Conservation (phyloP, 2,329 filamentous ascomycete species). For the Epichloe elymi region DNA sequence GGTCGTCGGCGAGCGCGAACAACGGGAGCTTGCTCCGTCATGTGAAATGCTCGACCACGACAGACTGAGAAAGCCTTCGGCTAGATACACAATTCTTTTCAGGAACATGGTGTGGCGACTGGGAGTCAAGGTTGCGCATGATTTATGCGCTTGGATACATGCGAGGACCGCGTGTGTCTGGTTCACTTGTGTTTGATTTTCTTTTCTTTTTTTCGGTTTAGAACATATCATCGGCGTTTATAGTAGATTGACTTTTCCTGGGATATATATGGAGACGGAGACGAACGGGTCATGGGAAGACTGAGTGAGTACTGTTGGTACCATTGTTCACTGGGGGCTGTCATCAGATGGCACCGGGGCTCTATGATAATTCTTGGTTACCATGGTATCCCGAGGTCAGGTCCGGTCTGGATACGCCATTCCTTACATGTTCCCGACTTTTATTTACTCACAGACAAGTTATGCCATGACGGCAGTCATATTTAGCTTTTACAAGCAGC, state of each 20-base stretch:
- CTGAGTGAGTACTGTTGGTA: too few species aligned
- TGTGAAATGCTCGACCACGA: conserved; percentile 32
- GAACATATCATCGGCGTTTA: not conserved
- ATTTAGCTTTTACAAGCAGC: not conserved
- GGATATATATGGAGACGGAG: not conserved
- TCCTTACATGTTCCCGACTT: too few species aligned
- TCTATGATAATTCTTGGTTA: too few species aligned
- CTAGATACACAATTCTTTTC: not conserved
- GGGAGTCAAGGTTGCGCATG: not conserved
- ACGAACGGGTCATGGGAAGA: not conserved
- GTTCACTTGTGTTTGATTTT: not conserved
- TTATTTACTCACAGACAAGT: not conserved
- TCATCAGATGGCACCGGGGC: too few species aligned
- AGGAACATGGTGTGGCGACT: not conserved
- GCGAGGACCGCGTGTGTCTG: not conserved
- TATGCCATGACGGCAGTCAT: not conserved
- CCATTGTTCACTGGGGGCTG: too few species aligned
- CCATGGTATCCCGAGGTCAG: too few species aligned
- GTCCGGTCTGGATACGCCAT: too few species aligned
- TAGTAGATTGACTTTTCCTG: not conserved
- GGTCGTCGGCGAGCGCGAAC: conserved; percentile 51
- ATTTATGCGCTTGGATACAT: not conserved
- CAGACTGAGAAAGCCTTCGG: not conserved
- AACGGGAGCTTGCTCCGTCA: conserved; percentile 46
- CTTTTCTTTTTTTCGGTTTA: not conserved